Evolutionary conservation across 495 filamentous ascomycete species (phyloP).

Genomic region (Bathelium albidoporum): DNA sequence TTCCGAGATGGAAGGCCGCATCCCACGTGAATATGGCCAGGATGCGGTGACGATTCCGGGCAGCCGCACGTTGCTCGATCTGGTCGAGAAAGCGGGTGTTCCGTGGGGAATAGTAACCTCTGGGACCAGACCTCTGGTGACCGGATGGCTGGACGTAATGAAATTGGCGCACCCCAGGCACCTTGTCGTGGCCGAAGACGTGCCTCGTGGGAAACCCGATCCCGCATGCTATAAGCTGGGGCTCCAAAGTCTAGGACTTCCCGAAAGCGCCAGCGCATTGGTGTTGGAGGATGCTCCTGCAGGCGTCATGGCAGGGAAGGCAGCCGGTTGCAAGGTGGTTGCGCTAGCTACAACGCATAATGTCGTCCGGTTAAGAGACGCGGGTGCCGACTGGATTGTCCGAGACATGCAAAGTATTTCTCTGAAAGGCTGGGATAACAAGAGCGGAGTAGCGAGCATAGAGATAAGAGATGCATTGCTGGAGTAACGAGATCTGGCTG

Average conservation of each 20-base stretch:
- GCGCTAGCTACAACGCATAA: conserved; percentile 82
- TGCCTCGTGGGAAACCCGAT: conserved; percentile 76
- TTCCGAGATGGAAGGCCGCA: conserved; percentile 60
- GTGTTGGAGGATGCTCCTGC: conserved; percentile 91
- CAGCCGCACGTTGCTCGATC: conserved; percentile 44
- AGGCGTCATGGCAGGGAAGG: conserved; percentile 81
- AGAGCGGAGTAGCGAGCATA: conserved; percentile 24
- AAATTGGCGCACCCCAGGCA: conserved; percentile 60
- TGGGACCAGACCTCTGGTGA: conserved; percentile 69
- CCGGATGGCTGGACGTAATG: conserved; percentile 76
- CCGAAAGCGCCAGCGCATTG: conserved; percentile 40
- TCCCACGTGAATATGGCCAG: conserved; percentile 63
- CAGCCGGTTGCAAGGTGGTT: conserved; percentile 78
- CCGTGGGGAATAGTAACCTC: conserved; percentile 92
- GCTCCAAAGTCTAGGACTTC: conserved; percentile 49
- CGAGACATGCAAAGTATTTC: conserved; percentile 62
- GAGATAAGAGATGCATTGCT: conserved; percentile 32
- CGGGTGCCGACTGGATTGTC: conserved; percentile 82
- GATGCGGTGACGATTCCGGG: conserved; percentile 80
- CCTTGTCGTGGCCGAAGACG: conserved; percentile 79
- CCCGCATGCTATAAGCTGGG: conserved; percentile 77
- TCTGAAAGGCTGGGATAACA: conserved; percentile 26
- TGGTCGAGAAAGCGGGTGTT: conserved; percentile 45
- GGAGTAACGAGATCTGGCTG: conserved; percentile 2
- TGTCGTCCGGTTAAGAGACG: conserved; percentile 54